Evolutionary conservation across 1,139 yeast species (phyloP).

Genomic region (Sugiyamaella pinicola): DNA sequence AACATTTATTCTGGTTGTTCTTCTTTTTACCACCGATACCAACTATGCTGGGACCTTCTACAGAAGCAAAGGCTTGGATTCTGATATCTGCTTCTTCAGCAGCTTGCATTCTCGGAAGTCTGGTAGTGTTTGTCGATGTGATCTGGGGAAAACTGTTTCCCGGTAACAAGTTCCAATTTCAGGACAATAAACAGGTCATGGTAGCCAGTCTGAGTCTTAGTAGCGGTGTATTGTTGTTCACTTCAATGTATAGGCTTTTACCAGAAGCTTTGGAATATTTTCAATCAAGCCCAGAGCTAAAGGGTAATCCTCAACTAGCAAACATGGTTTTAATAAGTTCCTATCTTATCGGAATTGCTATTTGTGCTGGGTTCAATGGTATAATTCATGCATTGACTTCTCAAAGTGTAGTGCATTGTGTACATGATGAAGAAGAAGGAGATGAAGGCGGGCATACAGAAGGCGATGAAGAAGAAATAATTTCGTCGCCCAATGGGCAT

Average conservation of each 20-base stretch:
- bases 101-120: slow-evolving; percentile 63
- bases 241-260: slow-evolving; percentile 70
- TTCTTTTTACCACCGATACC: too few relatives aligned
- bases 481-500: slow-evolving; percentile 25
- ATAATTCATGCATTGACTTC: slow-evolving; percentile 74
- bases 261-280: slow-evolving; percentile 57
- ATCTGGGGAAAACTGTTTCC: slow-evolving; percentile 47
- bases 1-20: too few relatives aligned
- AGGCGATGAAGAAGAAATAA: neutral
- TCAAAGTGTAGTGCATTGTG: slow-evolving; percentile 84
- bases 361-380: slow-evolving; percentile 63
- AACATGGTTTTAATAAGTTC: slow-evolving; percentile 52
- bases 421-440: slow-evolving; percentile 49
- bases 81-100: slow-evolving; percentile 57
- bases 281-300: slow-evolving; percentile 37
- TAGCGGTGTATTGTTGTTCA: slow-evolving; percentile 67
- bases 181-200: slow-evolving; percentile 61
- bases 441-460: neutral
- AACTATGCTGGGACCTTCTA: neutral
- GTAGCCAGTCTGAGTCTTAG: slow-evolving; percentile 69
- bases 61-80: slow-evolving; percentile 50
- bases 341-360: slow-evolving; percentile 58
- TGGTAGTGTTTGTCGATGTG: slow-evolving; percentile 55
- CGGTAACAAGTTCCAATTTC: slow-evolving; percentile 49
- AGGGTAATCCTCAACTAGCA: slow-evolving; percentile 34